Evolutionary conservation across 1,139 yeast genomes (phyloP), one percentile per base, ranked within the genome.

Genomic region (Arxiozyma heterogenica): DNA sequence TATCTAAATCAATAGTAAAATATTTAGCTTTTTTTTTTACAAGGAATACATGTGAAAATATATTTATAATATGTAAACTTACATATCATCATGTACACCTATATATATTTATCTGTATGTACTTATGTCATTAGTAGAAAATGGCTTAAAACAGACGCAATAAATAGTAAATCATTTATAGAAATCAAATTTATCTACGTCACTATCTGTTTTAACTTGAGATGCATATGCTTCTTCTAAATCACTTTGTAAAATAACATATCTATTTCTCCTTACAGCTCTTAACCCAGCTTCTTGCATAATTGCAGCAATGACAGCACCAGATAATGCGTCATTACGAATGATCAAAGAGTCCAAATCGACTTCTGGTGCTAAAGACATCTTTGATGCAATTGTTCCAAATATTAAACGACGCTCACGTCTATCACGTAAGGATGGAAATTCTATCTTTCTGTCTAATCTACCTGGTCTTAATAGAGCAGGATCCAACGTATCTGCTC

Each of bases 211-310:
- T 78, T 93, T 94, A 60, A 94, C 98, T 77, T 93, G 98, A 52
- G 96, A 76, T 57, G 95, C 86, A 73, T 94, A 94, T 9, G 98
- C 98, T 74, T 94, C 98, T 70, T 94, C 98, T 69, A 94, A 78
- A 74, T 94, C 99, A 66, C 85, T 82, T 74, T 93, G 98, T 67
- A 94, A 77, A 62, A 94, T 93, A 74, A 94, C 95, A 72, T 93
- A 93, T 73, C 99, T 83, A 73, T 93, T 93, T 77, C 93, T 93
- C 75, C 99, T 85, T 51, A 94, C 98, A 0, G 99, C 99, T 64
- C 98, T 82, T 63, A 94, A 79, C 61, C 99, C 99, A 34, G 99
- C 99, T 74, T 94, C 99, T 79, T 94, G 98, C 98, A 94, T 93
- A 63, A 94, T 93, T 30, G 98, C 98, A 39, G 98, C 98, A 69